A percentile compares a stretch with the other conserved stretches of the same genome.
Conservation (phyloP, 805 yeast species). For the Kuraishia molischiana region DNA sequence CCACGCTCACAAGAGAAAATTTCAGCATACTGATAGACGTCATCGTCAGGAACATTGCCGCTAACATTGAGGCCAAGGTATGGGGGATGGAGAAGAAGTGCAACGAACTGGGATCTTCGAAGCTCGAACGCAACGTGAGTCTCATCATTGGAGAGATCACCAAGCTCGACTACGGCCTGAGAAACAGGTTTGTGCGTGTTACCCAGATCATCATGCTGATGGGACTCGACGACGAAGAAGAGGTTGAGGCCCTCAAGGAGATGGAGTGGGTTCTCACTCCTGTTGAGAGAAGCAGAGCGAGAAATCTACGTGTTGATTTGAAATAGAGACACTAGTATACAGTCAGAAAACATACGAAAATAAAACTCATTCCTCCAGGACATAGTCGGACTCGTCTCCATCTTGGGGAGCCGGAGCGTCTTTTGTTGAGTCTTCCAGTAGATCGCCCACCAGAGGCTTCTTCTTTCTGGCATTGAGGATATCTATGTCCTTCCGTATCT, state of each 20-base stretch:
- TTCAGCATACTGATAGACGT: conserved; percentile 38
- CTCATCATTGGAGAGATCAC: conserved; percentile 66
- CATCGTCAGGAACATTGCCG: conserved; percentile 45
- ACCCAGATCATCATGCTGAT: conserved; percentile 78
- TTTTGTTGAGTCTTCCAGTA: background rate
- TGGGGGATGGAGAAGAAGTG: conserved; percentile 58
- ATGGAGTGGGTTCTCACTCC: conserved; percentile 69
- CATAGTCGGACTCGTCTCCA: background rate
- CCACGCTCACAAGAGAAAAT: conserved; percentile 25
- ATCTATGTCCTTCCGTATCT: conserved; percentile 32
- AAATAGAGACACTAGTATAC: conserved; percentile 7
- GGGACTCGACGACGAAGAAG: conserved; percentile 62
- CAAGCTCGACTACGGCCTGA: conserved; percentile 57
- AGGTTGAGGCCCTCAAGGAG: conserved; percentile 19
- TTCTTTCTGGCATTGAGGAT: conserved; percentile 14
- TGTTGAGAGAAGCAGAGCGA: conserved; percentile 56
- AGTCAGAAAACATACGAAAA: background rate
- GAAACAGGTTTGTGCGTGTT: conserved; percentile 71
- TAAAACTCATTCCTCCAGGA: background rate
- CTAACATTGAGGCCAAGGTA: conserved; percentile 53
- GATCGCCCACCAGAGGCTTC: conserved; percentile 6
- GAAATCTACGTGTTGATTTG: conserved; percentile 42
- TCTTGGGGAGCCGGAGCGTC: background rate
- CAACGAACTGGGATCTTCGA: conserved; percentile 76
- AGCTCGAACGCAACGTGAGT: conserved; percentile 74